A percentile compares a stretch with the other conserved stretches of the same genome.
These are phyloP conservation scores for Dryas integrifolia DNA, from an alignment of 331 rosid genomes.

Conservation along the genomic window DNA sequence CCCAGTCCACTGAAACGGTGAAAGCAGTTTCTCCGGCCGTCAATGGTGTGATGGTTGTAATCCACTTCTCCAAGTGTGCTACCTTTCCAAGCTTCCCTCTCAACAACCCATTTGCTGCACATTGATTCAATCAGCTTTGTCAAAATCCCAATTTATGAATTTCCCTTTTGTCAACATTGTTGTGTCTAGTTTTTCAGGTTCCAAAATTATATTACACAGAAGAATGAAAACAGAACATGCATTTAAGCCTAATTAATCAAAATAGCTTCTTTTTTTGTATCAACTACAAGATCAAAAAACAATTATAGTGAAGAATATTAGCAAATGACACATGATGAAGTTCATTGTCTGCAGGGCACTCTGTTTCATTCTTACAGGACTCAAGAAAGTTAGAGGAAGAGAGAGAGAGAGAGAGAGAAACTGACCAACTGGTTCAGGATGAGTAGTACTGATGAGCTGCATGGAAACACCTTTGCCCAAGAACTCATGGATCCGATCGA, in stretches of 20 bases:
- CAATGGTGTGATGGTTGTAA: slow-evolving; percentile 41
- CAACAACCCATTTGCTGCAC: slow-evolving; percentile 38
- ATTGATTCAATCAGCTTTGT: not conserved
- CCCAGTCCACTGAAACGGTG: slow-evolving; percentile 57
- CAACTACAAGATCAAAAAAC: not conserved
- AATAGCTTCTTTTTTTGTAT: not conserved
- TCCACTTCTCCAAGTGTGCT: slow-evolving; percentile 69
- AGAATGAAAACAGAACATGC: not conserved
- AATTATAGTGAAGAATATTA: not conserved
- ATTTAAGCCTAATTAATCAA: not conserved
- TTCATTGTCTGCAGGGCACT: too few species aligned
- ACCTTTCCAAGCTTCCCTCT: slow-evolving; percentile 58
- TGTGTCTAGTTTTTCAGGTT: too few species aligned
- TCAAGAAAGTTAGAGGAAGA: too few species aligned
- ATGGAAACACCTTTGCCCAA: slow-evolving; percentile 76
- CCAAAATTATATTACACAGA: too few species aligned
- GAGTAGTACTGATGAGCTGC: slow-evolving; percentile 61
- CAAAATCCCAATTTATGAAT: not conserved
- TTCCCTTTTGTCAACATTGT: too few species aligned
- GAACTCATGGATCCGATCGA: slow-evolving; percentile 76
- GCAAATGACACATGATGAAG: not conserved
- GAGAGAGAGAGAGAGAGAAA: not conserved
- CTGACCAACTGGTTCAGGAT: slow-evolving; percentile 60
- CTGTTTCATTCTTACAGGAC: too few species aligned
- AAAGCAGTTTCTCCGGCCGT: slow-evolving; percentile 48